Conservation (phyloP, 345 rosid species). For the Melaleuca quinquenervia region DNA sequence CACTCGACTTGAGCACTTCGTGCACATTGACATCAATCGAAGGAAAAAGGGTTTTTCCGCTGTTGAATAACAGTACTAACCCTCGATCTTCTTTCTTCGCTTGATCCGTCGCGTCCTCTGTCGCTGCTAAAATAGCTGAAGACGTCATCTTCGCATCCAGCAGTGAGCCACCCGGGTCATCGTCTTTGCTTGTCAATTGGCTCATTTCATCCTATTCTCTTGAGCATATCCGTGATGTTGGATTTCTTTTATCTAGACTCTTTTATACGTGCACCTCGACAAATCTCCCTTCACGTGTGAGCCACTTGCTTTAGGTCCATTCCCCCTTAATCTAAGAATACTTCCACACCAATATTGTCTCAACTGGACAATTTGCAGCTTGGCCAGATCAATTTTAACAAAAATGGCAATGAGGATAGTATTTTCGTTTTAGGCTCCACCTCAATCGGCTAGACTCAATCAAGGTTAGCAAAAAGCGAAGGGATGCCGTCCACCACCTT, state of each 20-base stretch:
- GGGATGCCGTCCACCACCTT: background rate
- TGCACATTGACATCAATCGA: background rate
- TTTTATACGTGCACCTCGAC: background rate
- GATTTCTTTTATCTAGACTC: background rate
- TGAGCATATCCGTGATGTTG: background rate
- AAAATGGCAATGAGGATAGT: background rate
- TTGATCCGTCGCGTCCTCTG: background rate
- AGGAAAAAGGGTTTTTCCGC: background rate
- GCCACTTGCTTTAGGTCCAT: background rate
- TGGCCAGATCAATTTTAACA: background rate
- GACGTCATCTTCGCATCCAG: background rate
- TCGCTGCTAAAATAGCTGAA: background rate
- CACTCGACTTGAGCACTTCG: accelerated
- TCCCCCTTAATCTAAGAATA: background rate
- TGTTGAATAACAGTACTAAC: background rate
- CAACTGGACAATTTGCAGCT: background rate
- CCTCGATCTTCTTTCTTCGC: background rate
- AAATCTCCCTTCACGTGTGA: background rate
- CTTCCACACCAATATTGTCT: background rate
- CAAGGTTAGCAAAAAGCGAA: background rate
- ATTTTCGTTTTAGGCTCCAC: background rate
- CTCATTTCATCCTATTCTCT: too few species aligned
- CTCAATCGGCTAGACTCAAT: background rate
- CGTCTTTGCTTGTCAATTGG: too few species aligned
- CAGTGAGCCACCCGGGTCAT: background rate